Conservation (phyloP, 2,329 filamentous ascomycete species). For the Monilinia laxa region DNA sequence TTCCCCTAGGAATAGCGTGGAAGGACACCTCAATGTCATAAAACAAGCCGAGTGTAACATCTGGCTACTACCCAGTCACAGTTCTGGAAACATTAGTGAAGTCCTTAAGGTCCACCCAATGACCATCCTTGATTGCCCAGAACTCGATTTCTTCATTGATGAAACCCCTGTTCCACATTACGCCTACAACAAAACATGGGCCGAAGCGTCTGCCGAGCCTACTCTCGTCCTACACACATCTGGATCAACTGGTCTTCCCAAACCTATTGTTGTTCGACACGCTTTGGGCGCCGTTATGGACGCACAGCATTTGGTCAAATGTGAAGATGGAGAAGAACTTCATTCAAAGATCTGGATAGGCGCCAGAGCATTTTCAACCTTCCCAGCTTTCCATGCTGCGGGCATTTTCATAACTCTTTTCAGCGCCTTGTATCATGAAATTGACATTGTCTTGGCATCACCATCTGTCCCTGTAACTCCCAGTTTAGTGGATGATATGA, state of each 20-base stretch:
- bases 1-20: slow-evolving; percentile 16
- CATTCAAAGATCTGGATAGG: neutral
- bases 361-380: slow-evolving; percentile 1
- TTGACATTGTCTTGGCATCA: slow-evolving; percentile 14
- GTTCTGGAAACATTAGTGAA: slow-evolving; percentile 7
- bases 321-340: neutral
- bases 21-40: slow-evolving; percentile 23
- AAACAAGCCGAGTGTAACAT: slow-evolving; percentile 10
- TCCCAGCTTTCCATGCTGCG: slow-evolving; percentile 19
- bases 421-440: neutral
- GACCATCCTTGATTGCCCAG: slow-evolving; percentile 17
- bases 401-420: neutral
- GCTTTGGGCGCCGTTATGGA: slow-evolving; percentile 11
- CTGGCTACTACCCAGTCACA: slow-evolving; percentile 15
- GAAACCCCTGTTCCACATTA: slow-evolving; percentile 21
- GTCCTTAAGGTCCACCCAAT: slow-evolving; percentile 10
- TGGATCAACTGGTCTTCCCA: slow-evolving; percentile 28
- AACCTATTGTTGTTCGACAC: slow-evolving; percentile 23
- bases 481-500: slow-evolving; percentile 15
- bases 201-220: slow-evolving; percentile 26
- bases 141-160: slow-evolving; percentile 18
- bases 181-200: slow-evolving; percentile 32
- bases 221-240: slow-evolving; percentile 27
- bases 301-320: neutral
- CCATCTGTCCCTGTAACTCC: slow-evolving; percentile 18